Percentiles rank a stretch among this genome's conserved stretches.
Conservation (phyloP, 2,329 filamentous ascomycete species). For the Cladophialophora exuberans region DNA sequence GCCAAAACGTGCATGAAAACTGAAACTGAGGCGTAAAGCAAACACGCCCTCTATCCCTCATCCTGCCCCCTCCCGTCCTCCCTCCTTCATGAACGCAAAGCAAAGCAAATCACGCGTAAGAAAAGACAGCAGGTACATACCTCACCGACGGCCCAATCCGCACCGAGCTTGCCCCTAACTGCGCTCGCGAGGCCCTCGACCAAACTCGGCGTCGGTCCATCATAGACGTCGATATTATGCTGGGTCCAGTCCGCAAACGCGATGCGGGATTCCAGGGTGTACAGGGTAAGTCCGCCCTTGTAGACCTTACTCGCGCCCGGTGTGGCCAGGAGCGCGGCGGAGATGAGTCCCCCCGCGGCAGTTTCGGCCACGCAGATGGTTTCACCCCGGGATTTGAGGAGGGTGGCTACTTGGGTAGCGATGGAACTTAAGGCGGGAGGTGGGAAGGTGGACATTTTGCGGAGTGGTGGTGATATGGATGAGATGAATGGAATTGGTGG, state of each 20-base stretch:
- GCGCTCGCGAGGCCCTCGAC: slow-evolving; percentile 61
- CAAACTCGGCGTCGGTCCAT: slow-evolving; percentile 62
- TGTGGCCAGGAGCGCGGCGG: slow-evolving; percentile 59
- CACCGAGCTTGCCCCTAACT: slow-evolving; percentile 57
- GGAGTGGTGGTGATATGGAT: not conserved
- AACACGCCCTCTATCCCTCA: too few relatives aligned
- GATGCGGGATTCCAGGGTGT: slow-evolving; percentile 61
- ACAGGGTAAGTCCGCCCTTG: slow-evolving; percentile 65
- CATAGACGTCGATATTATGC: slow-evolving; percentile 55
- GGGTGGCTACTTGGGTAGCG: slow-evolving; percentile 24
- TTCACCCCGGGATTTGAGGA: slow-evolving; percentile 54
- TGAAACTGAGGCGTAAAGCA: not conserved
- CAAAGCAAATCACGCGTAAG: too few relatives aligned
- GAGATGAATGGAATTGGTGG: not conserved
- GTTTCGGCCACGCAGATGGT: slow-evolving; percentile 66
- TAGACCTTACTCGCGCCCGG: slow-evolving; percentile 63
- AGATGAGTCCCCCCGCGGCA: slow-evolving; percentile 66
- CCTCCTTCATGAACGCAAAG: too few relatives aligned
- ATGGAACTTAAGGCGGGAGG: slow-evolving; percentile 4
- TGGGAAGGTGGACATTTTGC: slow-evolving; percentile 21
- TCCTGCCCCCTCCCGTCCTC: too few relatives aligned
- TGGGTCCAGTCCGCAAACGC: slow-evolving; percentile 65
- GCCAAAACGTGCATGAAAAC: not conserved
- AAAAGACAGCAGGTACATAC: slow-evolving; percentile 13
- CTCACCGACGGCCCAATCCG: slow-evolving; percentile 51